Evolutionary conservation across 495 filamentous ascomycete genomes (phyloP).

Genomic region (Chaetomidium leptoderma): DNA sequence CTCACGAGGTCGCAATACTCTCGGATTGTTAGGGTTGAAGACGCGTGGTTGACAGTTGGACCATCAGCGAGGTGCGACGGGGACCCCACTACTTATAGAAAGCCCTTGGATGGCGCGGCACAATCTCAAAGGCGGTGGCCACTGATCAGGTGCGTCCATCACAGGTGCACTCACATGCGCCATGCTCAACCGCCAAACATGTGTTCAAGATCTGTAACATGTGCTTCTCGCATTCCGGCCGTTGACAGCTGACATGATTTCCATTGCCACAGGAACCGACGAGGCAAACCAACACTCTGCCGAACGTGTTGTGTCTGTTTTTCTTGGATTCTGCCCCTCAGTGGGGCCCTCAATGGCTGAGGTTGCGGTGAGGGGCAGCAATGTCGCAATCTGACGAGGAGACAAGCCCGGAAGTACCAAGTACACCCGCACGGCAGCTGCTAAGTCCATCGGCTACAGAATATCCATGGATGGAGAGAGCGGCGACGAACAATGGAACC

Average conservation of each 20-base stretch:
- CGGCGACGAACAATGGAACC: no score
- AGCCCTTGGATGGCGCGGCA: not conserved
- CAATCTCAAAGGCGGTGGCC: not conserved
- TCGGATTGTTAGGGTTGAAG: not conserved
- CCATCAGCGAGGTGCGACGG: not conserved
- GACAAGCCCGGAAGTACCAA: conserved; percentile 21
- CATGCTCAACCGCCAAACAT: no score
- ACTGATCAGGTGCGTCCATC: not conserved
- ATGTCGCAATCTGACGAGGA: conserved; percentile 34
- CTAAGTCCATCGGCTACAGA: conserved; percentile 20
- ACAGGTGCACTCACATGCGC: not conserved
- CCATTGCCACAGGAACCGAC: not conserved
- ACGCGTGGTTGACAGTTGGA: not conserved
- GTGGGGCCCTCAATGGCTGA: conserved; percentile 23
- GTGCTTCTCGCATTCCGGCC: no score
- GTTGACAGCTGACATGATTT: not conserved
- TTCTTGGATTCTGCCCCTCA: conserved; percentile 18
- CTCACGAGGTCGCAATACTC: not conserved
- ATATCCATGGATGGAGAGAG: conserved; percentile 10
- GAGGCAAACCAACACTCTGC: not conserved
- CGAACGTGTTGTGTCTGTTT: not conserved
- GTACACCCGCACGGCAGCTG: conserved; percentile 23
- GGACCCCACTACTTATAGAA: no score
- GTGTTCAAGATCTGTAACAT: no score
- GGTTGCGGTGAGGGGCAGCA: conserved; percentile 26